Base-by-base conservation (phyloP, 225 moss, liverwort and hornwort species). In the Lunularia cruciata region DNA sequence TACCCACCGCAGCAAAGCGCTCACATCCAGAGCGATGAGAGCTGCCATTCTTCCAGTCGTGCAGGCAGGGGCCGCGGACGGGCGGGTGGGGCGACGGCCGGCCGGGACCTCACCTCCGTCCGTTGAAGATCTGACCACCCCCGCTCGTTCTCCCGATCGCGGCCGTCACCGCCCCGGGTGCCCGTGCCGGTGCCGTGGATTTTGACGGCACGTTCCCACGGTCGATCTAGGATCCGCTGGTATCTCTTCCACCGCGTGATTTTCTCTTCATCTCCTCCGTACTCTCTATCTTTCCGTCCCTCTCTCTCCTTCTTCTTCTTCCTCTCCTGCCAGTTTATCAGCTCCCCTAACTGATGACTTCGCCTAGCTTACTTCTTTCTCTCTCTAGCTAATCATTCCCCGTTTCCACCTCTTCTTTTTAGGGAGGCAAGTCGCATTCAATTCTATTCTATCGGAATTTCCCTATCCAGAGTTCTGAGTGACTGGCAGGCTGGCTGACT, bases 191-290 rank as follows among this genome's bases (percentile, higher is more conserved):
- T 38, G 60, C 60, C 60, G 60, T 16, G 18, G 37, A 60, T 25
- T 30, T 43, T 27, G 43, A 64, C 63, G 26, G 43, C 63, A 64
- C 63, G 63, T 64, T 64, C 63, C 18, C 45, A 64, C 45, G 28
- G 39, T 46, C 45, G 28, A 43, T 28, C 63, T 60, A 6, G 39
- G 18, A 64, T 64, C 45, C 30, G 43, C 63, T 64, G 63, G 63
- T 27, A 64, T 64, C 63, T 64, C 43, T 64, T 22, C n/a, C n/a
- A 45, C 63, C 45, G 45, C 43, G 63, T 64, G 63, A 64, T 64
- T 45, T 64, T 43, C 63, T 64, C 43, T 30, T 46, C 63, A 46
- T 46, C 0, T 14, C 11, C 28, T 34, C 23, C 18, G n/a, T n/a
- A n/a, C n/a, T n/a, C n/a, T n/a, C n/a, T n/a, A n/a, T n/a, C 43